A percentile compares a stretch with the other conserved stretches of the same genome.
Conservation (phyloP, 2,329 filamentous ascomycete genomes). For the Neofusicoccum umdonicola region DNA sequence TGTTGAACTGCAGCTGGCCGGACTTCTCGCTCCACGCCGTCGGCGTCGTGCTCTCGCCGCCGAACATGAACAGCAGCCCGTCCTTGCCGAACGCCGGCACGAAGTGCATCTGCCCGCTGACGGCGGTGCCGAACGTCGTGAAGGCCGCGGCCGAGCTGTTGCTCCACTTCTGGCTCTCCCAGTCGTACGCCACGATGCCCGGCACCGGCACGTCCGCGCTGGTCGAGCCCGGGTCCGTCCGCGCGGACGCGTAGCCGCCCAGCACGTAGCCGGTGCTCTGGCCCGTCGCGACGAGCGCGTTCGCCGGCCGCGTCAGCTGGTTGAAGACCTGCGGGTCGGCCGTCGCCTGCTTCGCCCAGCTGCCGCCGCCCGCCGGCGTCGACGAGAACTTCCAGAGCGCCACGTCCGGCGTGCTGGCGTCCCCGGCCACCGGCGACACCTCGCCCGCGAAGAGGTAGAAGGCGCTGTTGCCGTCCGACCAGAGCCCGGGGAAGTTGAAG, state of each 20-base stretch:
- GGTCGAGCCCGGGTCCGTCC: neutral
- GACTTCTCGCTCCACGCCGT: neutral
- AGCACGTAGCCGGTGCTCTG: neutral
- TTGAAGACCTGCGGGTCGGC: neutral
- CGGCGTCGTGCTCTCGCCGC: neutral
- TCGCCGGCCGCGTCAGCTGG: neutral
- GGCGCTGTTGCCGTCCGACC: neutral
- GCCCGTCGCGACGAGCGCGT: neutral
- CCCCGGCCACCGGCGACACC: no score
- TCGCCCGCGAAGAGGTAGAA: neutral
- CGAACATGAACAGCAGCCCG: neutral
- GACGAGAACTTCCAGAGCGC: neutral
- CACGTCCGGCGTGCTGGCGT: neutral
- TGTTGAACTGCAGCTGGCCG: neutral
- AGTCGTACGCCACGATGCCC: conserved; percentile 2
- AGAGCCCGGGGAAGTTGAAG: no score
- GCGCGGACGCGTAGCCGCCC: neutral
- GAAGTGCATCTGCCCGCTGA: neutral
- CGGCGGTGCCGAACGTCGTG: neutral
- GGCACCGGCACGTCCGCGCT: neutral
- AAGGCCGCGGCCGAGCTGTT: neutral
- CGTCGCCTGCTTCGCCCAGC: neutral
- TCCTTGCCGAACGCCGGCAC: neutral
- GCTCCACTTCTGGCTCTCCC: neutral
- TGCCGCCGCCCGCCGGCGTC: neutral